Percentiles rank a stretch among this genome's conserved stretches.
Conservation (phyloP, 202 grass and related monocot species). For the Zizania palustris region DNA sequence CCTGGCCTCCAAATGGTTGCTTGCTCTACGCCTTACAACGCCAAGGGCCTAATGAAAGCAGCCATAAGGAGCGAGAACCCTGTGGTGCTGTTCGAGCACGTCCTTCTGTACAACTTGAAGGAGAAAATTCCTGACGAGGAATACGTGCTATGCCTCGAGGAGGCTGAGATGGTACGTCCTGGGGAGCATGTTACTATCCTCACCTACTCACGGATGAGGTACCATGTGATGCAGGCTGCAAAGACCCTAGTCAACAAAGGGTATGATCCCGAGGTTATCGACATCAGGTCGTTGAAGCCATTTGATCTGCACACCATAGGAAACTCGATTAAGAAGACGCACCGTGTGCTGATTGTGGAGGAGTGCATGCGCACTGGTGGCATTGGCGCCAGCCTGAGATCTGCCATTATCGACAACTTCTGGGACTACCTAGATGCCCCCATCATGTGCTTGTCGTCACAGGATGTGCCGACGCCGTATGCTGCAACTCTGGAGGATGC, state of each 20-base stretch:
- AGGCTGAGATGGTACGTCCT: constrained; percentile 83
- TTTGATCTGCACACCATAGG: constrained; percentile 76
- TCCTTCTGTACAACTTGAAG: constrained; percentile 80
- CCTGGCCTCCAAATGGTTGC: constrained; percentile 93
- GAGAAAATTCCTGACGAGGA: constrained; percentile 82
- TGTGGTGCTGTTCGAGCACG: constrained; percentile 82
- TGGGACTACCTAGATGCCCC: constrained; percentile 87
- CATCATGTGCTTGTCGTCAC: constrained; percentile 76
- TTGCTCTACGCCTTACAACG: constrained; percentile 90
- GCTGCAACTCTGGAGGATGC: constrained; percentile 71
- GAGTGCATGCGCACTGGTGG: constrained; percentile 87
- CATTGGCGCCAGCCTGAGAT: constrained; percentile 75
- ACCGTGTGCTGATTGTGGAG: constrained; percentile 78
- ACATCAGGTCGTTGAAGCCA: constrained; percentile 78
- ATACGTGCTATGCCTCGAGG: constrained; percentile 71
- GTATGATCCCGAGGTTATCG: constrained; percentile 77
- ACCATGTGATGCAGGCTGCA: constrained; percentile 79
- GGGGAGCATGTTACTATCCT: constrained; percentile 79
- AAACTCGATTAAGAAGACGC: constrained; percentile 79
- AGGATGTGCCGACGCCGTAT: constrained; percentile 82
- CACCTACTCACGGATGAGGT: constrained; percentile 80
- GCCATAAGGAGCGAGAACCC: constrained; percentile 84
- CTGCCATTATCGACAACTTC: constrained; percentile 76
- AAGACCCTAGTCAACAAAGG: constrained; percentile 85
- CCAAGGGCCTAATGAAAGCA: constrained; percentile 90